Evolutionary conservation across 2,329 filamentous ascomycete species (phyloP), one percentile per base, ranked within the genome.

Genomic region (Fusarium domesticum): DNA sequence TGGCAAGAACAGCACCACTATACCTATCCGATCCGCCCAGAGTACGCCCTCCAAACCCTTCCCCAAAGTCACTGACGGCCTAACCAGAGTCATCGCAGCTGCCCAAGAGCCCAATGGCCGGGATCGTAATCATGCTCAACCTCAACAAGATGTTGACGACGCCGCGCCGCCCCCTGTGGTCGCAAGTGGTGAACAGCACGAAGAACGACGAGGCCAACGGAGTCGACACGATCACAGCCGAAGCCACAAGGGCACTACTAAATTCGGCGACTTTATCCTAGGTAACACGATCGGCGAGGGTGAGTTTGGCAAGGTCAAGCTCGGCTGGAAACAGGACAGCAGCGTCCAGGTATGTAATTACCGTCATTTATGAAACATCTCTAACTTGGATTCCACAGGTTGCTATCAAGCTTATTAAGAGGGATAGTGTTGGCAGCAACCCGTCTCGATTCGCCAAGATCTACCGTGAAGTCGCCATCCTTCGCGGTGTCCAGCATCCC

Each of bases 221-320:
- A 83, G 78, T 50, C 70, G 81, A 28, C 81, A 84, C 49, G 81
- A 85, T 51, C 78, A 83, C 39, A 67, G 62, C 51, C 63, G 66
- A 15, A 61, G 51, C 43, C 64, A 83, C 57, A 96, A 95, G 39
- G 64, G 72, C 82, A 71, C 63, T 8, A 90, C 86, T 33, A 91
- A 89, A 55, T 97, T 98, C 64, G 92, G 92, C 48, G 90, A 96
- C 52, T 98, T 97, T 68, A 89, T 95, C 48, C 78, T 98, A 4
- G 93, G 93, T 28, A 92, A 96, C 66, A 97, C 92, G 3, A 85
- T 98, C 38, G 93, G 93, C 38, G 93, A 98, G 72, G 93, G 93
- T 50, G 93, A 98, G 69, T 98, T 98, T 65, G 93, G 93, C 54
- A 98, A 98, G 66, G 93, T 98, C 60, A 97, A 96, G 69, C 83